Base-by-base conservation (phyloP, 164 flowering plant species). In the Magnolia kwangsiensis region DNA sequence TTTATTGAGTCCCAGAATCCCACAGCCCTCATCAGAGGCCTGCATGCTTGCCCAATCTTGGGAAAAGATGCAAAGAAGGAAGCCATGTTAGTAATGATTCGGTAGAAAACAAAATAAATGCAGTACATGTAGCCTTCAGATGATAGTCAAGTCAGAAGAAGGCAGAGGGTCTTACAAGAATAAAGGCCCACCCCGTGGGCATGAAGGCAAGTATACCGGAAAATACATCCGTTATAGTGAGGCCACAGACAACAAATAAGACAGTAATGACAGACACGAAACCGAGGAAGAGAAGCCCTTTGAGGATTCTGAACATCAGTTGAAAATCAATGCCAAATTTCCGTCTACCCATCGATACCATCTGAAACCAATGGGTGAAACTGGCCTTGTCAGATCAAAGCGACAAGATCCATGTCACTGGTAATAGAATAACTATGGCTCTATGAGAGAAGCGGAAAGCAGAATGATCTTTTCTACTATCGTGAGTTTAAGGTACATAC, bases 111-210 rank as follows among this genome's bases (percentile, higher is more conserved):
- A 16, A 16, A 2, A 55, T 55, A 16, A 11, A 11, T 55, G 61
- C 61, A 55, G 61, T 63, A 67, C 27, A 16, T 51, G 50, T 7
- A 51, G 27, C 10, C 7, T 37, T 37, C 45, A 37, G 45, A 37
- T 37, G 45, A 37, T 37, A 37, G 7, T 37, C 45, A 37, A 5
- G 45, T 37, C 45, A 37, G 45, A 37, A 37, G 45, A 37, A 37
- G 45, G 45, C 45, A 49, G 31, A 74, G 23, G 31, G 10, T 21
- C 95, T 89, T 86, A 94, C 99, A 18, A 96, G 89, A 77, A 96
- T 81, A 82, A 96, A 37, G 72, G 95, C 97, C 99, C 99, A 96
- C 50, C 99, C 99, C 0, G 99, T 90, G 49, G 99, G 98, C 89
- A 90, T 29, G 87, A 96, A 96, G 76, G 93, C 96, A 67, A 92